Conservation (phyloP, 257 asterid genomes). For the Schizonepeta tenuifolia region DNA sequence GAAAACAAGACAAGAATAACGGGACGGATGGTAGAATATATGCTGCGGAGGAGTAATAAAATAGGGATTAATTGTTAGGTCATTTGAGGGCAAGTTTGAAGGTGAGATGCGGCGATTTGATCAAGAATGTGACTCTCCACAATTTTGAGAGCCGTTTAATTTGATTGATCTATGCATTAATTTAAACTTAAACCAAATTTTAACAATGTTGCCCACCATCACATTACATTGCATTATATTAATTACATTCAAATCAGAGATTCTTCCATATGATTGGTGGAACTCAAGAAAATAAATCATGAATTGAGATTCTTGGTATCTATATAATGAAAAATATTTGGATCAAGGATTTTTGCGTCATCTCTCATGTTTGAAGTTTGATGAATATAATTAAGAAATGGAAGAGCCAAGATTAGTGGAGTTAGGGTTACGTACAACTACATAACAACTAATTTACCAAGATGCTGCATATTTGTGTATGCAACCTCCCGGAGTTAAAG, state of each 20-base stretch:
- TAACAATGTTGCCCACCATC: neutral
- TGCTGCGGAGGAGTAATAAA: neutral
- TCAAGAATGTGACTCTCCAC: conserved; percentile 35
- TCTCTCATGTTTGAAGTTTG: neutral
- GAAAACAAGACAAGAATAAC: too few species aligned
- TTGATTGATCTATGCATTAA: neutral
- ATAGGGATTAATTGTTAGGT: conserved; percentile 22
- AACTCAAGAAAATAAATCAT: neutral
- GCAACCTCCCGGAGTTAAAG: neutral
- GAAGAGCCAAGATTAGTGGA: conserved; percentile 4
- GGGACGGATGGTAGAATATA: too few species aligned
- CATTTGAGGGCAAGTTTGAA: conserved; percentile 28
- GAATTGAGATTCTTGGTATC: conserved; percentile 17
- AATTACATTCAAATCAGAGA: neutral
- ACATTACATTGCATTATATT: too few species aligned
- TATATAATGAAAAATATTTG: neutral
- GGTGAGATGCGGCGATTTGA: conserved; percentile 44
- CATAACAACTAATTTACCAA: neutral
- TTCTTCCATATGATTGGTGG: conserved; percentile 22
- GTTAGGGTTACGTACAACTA: too few species aligned
- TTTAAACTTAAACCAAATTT: conserved; percentile 15
- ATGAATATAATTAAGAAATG: neutral
- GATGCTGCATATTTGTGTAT: too few species aligned
- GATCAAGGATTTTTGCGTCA: neutral
- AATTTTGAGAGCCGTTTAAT: conserved; percentile 32